Evolutionary conservation across 2,329 filamentous ascomycete genomes (phyloP).

Genomic region (Calonectria naviculata): DNA sequence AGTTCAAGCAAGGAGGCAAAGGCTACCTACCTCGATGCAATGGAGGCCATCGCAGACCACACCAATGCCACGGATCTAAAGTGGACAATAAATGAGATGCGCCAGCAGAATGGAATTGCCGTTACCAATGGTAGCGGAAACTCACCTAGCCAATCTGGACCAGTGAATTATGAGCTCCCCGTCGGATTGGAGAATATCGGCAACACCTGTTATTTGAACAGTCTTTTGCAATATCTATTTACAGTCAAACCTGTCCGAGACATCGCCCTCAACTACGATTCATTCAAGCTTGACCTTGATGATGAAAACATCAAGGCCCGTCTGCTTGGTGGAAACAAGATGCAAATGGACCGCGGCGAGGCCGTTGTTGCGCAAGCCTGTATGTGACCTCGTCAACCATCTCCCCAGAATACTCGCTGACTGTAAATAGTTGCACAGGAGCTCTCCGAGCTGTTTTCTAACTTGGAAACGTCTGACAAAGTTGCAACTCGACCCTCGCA

Average conservation of each 20-base stretch:
- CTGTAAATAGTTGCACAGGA: constrained; percentile 74
- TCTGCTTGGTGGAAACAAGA: constrained; percentile 76
- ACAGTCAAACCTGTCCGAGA: constrained; percentile 85
- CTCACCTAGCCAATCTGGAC: not conserved
- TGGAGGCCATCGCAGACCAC: constrained; percentile 49
- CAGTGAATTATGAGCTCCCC: constrained; percentile 68
- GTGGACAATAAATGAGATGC: constrained; percentile 39
- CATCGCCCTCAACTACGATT: constrained; percentile 81
- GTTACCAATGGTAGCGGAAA: constrained; percentile 12
- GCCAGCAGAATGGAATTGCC: constrained; percentile 38
- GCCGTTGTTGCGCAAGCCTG: constrained; percentile 78
- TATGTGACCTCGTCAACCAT: constrained; percentile 58
- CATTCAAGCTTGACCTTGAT: constrained; percentile 74
- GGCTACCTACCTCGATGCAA: constrained; percentile 46
- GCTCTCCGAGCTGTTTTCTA: constrained; percentile 75
- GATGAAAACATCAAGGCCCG: constrained; percentile 73
- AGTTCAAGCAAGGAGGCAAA: constrained; percentile 43
- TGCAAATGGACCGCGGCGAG: constrained; percentile 63
- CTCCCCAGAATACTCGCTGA: constrained; percentile 39
- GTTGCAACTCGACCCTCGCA: constrained; percentile 77
- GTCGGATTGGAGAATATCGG: constrained; percentile 93
- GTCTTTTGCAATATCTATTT: constrained; percentile 94
- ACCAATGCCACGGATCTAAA: constrained; percentile 42
- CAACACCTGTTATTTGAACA: constrained; percentile 98
- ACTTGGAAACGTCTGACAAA: constrained; percentile 73